Conservation (phyloP, 2,329 filamentous ascomycete genomes). For the Dactylellina drechsleri region DNA sequence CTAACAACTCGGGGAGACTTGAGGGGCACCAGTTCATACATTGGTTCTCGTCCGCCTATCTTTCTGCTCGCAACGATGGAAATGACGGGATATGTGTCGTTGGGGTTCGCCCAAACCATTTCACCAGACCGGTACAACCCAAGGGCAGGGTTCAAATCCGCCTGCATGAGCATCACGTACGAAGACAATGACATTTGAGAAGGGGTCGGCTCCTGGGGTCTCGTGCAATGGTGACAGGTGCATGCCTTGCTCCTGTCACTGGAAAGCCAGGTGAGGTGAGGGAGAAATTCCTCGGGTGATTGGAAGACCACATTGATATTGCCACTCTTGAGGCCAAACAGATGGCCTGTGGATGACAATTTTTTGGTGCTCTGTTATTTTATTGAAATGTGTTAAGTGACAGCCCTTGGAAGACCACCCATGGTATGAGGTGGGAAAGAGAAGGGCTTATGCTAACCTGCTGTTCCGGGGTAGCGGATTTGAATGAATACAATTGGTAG, state of each 20-base stretch:
- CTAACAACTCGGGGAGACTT: slow-evolving; percentile 48
- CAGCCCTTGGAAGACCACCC: too few relatives aligned
- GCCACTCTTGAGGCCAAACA: slow-evolving; percentile 43
- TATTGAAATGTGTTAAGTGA: neutral
- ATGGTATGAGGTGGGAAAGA: too few relatives aligned
- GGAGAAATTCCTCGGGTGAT: slow-evolving; percentile 45
- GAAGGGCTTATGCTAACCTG: slow-evolving; percentile 16
- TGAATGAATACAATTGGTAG: slow-evolving; percentile 42
- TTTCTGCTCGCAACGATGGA: slow-evolving; percentile 45
- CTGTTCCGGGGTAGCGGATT: slow-evolving; percentile 26
- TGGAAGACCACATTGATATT: slow-evolving; percentile 36
- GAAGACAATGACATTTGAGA: slow-evolving; percentile 30
- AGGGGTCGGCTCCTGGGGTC: slow-evolving; percentile 16
- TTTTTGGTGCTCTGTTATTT: slow-evolving; percentile 39
- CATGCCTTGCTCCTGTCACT: slow-evolving; percentile 44
- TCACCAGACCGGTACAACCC: slow-evolving; percentile 49
- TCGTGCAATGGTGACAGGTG: slow-evolving; percentile 34
- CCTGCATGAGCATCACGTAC: slow-evolving; percentile 39
- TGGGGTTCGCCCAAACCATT: slow-evolving; percentile 53
- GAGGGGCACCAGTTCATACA: slow-evolving; percentile 45
- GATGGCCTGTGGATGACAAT: slow-evolving; percentile 36
- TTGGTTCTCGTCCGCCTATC: slow-evolving; percentile 31
- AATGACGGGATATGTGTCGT: slow-evolving; percentile 50
- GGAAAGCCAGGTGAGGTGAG: slow-evolving; percentile 44
- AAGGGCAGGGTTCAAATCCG: slow-evolving; percentile 36